Conservation (phyloP, 2,329 filamentous ascomycete species). For the Hypoxylon sp. region DNA sequence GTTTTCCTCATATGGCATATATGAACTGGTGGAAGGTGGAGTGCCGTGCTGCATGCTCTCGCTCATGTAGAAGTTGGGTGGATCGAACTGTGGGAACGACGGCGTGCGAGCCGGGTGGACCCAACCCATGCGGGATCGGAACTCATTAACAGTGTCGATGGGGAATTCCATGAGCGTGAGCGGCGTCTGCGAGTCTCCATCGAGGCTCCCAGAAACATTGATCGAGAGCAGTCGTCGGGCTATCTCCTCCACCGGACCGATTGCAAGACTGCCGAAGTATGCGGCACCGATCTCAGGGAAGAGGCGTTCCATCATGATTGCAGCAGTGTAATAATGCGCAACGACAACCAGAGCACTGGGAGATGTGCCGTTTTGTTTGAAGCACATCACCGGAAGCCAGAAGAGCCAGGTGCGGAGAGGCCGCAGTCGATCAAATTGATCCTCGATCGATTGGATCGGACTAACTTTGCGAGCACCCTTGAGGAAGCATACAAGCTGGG, state of each 20-base stretch:
- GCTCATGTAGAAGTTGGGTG: slow-evolving; percentile 67
- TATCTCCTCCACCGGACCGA: slow-evolving; percentile 89
- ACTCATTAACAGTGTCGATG: slow-evolving; percentile 77
- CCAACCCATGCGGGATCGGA: slow-evolving; percentile 79
- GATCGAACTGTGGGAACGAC: slow-evolving; percentile 73
- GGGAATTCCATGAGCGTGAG: slow-evolving; percentile 80
- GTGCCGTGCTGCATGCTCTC: slow-evolving; percentile 59
- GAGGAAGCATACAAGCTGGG: slow-evolving; percentile 80
- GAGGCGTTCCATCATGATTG: slow-evolving; percentile 88
- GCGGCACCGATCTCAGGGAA: slow-evolving; percentile 90
- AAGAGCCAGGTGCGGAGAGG: slow-evolving; percentile 93
- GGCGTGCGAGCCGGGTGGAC: slow-evolving; percentile 70
- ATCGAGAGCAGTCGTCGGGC: slow-evolving; percentile 80
- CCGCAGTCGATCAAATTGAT: slow-evolving; percentile 92
- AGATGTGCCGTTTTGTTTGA: slow-evolving; percentile 83
- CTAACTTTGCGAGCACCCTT: slow-evolving; percentile 80
- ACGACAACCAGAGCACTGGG: slow-evolving; percentile 85
- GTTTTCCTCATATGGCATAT: slow-evolving; percentile 68
- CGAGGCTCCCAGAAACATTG: slow-evolving; percentile 71
- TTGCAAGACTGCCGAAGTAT: slow-evolving; percentile 86
- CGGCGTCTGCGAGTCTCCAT: slow-evolving; percentile 72
- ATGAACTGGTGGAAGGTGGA: slow-evolving; percentile 61
- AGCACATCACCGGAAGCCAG: slow-evolving; percentile 89
- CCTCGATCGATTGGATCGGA: slow-evolving; percentile 78
- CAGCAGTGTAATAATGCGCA: slow-evolving; percentile 91